These are phyloP conservation scores for Termitomyces sp. DNA, from an alignment of 768 basidiomycete genomes.

Conservation along the genomic window DNA sequence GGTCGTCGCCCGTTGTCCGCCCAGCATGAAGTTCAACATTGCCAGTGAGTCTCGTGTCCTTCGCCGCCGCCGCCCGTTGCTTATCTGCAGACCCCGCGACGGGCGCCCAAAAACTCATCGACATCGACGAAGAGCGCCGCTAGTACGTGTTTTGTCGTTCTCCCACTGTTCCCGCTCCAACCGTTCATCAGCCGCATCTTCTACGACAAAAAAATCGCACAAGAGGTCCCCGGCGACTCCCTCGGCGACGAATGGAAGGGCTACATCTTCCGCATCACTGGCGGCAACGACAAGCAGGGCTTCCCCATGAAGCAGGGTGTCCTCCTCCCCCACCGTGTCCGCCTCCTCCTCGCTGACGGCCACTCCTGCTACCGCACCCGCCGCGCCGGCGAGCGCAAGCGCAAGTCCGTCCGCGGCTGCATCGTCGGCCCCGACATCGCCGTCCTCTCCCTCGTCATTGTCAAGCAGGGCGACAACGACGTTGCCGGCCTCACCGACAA, in stretches of 20 bases:
- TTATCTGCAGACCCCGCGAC: slow-evolving; percentile 78
- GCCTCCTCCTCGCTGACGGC: slow-evolving; percentile 89
- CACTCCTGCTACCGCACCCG: slow-evolving; percentile 97
- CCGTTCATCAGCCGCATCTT: slow-evolving; percentile 68
- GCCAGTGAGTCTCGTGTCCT: slow-evolving; percentile 61
- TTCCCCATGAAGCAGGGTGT: slow-evolving; percentile 99
- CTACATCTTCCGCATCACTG: slow-evolving; percentile 94
- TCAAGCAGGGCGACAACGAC: slow-evolving; percentile 91
- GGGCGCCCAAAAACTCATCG: slow-evolving; percentile 94
- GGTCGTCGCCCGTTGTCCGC: slow-evolving; percentile 18
- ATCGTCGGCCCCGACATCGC: slow-evolving; percentile 97
- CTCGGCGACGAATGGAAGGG: slow-evolving; percentile 97
- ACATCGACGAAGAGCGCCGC: slow-evolving; percentile 87
- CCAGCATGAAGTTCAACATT: slow-evolving; percentile 95
- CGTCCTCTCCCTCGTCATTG: slow-evolving; percentile 88
- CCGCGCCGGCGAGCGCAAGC: slow-evolving; percentile 92
- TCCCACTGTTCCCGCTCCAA: background rate
- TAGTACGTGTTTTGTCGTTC: slow-evolving; percentile 43
- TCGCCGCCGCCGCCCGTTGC: background rate
- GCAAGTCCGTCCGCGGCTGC: slow-evolving; percentile 98
- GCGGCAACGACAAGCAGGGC: slow-evolving; percentile 98
- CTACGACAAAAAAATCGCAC: slow-evolving; percentile 95
- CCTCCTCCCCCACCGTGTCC: slow-evolving; percentile 88
- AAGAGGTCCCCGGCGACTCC: slow-evolving; percentile 88
- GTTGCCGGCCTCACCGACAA: slow-evolving; percentile 89